Base-by-base conservation (phyloP, 2,329 filamentous ascomycete genomes). In the Fusarium sp. region DNA sequence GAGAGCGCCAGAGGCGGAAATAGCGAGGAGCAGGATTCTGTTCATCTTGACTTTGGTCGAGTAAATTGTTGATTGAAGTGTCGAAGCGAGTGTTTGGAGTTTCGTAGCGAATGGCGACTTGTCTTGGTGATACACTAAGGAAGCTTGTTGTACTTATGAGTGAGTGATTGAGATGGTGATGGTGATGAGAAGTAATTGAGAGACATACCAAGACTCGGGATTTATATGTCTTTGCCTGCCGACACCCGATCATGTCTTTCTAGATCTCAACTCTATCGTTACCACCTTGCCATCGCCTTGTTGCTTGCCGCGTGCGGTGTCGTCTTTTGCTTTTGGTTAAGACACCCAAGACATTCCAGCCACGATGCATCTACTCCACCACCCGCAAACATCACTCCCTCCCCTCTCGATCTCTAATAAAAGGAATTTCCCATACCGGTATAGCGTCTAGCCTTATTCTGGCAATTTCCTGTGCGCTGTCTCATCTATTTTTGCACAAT, bases 21-120 rank as follows among this genome's bases (percentile, higher is more conserved):
- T 62, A 9, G 62, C 54, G 41, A 75, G 18, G 51, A 77, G 16
- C 30, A 74, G 18, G 30, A 73, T 12, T 65, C 72, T 76, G 65
- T 72, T 70, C 75, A 77, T 57, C 33, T 16, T 42, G 34, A 31
- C 9, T 18, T 28, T 3, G 4, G 12, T 41, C 4, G 33, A 23
- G 12, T 10, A 15, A 26, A 33, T 26, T 72, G 64, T 38, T 40
- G 23, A 23, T 42, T 8, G 50, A 38, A 57, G 15, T 41, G 15
- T 41, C 26, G 38, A 26, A 58, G 53, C 33, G 62, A 58, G 6
- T 59, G 49, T 45, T n/a, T 49, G 18, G 45, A 18, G 23, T 42
- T 37, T 62, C 20, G 42, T 33, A 63, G 34, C 30, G 38, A 49
- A 42, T 64, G 47, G 36, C 18, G 23, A 51, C 15, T 34, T 38